These are phyloP conservation scores for Aspergillus awamori DNA, from an alignment of 2,329 filamentous ascomycete genomes.

Conservation along the genomic window DNA sequence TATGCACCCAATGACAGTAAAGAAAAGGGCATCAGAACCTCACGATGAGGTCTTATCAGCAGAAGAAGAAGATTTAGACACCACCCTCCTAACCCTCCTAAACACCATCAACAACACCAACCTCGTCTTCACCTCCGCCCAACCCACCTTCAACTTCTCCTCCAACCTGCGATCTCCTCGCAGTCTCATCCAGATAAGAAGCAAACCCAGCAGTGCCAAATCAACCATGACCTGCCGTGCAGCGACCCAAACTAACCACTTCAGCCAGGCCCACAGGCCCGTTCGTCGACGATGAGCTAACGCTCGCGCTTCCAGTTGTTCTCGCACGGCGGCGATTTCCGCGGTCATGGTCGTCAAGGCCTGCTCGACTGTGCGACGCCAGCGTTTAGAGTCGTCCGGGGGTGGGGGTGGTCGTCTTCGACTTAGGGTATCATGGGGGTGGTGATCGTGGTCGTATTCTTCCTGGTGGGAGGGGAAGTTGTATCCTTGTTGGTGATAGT, in stretches of 20 bases:
- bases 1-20: no score
- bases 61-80: background rate
- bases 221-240: conserved; percentile 77
- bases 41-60: background rate
- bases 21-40: background rate
- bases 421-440: conserved; percentile 13
- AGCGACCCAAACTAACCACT: conserved; percentile 69
- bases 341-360: conserved; percentile 87
- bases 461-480: conserved; percentile 12
- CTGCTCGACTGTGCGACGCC: conserved; percentile 80
- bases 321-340: conserved; percentile 86
- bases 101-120: conserved; percentile 33
- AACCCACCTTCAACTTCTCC: conserved; percentile 37
- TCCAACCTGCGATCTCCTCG: conserved; percentile 49
- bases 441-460: conserved; percentile 16
- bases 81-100: conserved; percentile 12
- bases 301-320: conserved; percentile 80
- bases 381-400: conserved; percentile 55
- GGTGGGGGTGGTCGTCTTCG: conserved; percentile 12
- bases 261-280: conserved; percentile 69
- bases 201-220: conserved; percentile 53
- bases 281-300: conserved; percentile 70
- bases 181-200: conserved; percentile 46
- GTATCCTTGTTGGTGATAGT: conserved; percentile 5
- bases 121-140: conserved; percentile 38